Percentiles rank a stretch among this genome's conserved stretches.
Evolutionary conservation across 1,284 basidiomycete genomes (phyloP).

Genomic region (Ustilago bromivora): DNA sequence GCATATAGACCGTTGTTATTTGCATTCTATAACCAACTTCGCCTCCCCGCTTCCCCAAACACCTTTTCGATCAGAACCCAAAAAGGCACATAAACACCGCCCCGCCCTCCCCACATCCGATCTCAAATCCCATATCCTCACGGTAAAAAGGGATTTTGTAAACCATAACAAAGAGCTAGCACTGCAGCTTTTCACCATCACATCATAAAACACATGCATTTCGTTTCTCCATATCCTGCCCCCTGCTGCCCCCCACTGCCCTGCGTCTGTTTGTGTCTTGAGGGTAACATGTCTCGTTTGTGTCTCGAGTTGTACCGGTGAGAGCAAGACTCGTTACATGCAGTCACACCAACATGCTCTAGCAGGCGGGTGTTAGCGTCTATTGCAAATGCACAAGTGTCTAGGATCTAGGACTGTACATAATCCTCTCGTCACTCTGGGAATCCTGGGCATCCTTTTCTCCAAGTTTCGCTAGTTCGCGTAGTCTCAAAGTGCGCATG

Average conservation of each 20-base stretch:
- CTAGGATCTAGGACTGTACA: slow-evolving; percentile 47
- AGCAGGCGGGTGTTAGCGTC: no score
- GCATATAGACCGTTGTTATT: not conserved
- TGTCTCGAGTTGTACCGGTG: no score
- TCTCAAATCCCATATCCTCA: not conserved
- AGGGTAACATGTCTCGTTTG: no score
- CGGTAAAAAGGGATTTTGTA: slow-evolving; percentile 33
- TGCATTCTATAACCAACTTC: slow-evolving; percentile 3
- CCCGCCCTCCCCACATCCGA: not conserved
- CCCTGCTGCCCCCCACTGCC: not conserved
- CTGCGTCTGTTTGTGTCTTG: no score
- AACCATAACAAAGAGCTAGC: slow-evolving; percentile 25
- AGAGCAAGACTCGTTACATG: no score
- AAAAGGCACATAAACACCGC: slow-evolving; percentile 19
- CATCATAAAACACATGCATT: slow-evolving; percentile 26
- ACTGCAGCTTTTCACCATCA: not conserved
- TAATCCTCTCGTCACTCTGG: slow-evolving; percentile 16
- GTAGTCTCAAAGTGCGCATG: slow-evolving; percentile 35
- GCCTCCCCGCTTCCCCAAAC: not conserved
- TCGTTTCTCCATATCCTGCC: not conserved
- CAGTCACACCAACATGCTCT: no score
- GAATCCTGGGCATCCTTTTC: slow-evolving; percentile 36
- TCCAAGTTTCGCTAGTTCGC: slow-evolving; percentile 58
- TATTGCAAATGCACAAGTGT: not conserved
- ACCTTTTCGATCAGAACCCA: slow-evolving; percentile 37